These are phyloP conservation scores for Corrigiola litoralis DNA, from an alignment of 179 eudicot genomes.

Conservation along the genomic window DNA sequence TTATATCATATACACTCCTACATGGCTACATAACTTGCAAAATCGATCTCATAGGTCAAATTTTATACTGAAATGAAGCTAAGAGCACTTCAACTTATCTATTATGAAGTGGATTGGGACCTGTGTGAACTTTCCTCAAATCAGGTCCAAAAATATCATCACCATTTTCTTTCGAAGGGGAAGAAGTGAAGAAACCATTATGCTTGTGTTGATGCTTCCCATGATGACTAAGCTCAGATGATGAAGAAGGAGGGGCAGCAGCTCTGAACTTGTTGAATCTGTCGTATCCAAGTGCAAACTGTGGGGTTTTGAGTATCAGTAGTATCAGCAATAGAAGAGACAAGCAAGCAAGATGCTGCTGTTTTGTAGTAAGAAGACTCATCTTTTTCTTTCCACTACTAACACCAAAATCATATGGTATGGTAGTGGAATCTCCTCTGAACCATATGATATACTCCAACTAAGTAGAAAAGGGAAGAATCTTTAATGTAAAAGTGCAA, in stretches of 20 bases:
- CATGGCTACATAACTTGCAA: conserved; percentile 1
- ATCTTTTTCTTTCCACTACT: conserved; percentile 8
- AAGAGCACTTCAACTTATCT: conserved; percentile 41
- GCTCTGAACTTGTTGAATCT: conserved; percentile 38
- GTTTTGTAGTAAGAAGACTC: conserved; percentile 28
- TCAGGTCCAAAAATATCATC: conserved; percentile 55
- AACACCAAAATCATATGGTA: no score
- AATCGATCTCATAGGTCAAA: conserved; percentile 15
- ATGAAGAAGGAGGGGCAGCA: conserved; percentile 4
- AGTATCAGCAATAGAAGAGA: conserved; percentile 41
- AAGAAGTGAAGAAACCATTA: conserved; percentile 10
- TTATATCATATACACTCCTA: conserved; percentile 33
- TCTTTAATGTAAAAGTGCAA: no score
- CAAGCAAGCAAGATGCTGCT: conserved; percentile 25
- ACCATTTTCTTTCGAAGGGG: conserved; percentile 8
- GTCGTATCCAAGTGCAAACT: conserved; percentile 37
- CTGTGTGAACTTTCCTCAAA: conserved; percentile 75
- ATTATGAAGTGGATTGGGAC: conserved; percentile 93
- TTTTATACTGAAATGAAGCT: conserved; percentile 3
- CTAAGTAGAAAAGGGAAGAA: no score
- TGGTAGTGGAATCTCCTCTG: background rate
- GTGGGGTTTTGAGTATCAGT: conserved; percentile 33
- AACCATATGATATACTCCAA: no score
- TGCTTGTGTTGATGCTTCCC: conserved; percentile 14
- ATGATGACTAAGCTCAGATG: conserved; percentile 15